These are phyloP conservation scores for Thielaviopsis populi DNA, from an alignment of 2,329 filamentous ascomycete genomes.

Conservation along the genomic window DNA sequence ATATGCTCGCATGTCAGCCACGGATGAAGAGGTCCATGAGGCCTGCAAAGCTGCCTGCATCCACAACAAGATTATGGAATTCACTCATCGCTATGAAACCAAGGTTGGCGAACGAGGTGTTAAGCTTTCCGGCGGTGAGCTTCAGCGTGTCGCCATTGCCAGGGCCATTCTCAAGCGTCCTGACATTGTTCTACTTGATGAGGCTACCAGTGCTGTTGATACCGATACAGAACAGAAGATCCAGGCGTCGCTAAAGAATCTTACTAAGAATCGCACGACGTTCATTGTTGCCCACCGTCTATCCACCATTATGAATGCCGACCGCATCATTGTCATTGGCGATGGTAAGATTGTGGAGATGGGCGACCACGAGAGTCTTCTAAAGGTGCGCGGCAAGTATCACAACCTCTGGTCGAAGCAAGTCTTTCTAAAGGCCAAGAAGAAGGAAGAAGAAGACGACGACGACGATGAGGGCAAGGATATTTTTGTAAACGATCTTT, in stretches of 20 bases:
- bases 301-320: constrained; percentile 56
- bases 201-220: constrained; percentile 64
- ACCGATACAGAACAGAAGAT: constrained; percentile 54
- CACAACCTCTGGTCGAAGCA: constrained; percentile 51
- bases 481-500: constrained; percentile 26
- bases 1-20: constrained; percentile 39
- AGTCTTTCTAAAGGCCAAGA: constrained; percentile 36
- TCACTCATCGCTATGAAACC: constrained; percentile 38
- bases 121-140: constrained; percentile 51
- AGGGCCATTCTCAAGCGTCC: constrained; percentile 60
- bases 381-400: constrained; percentile 45
- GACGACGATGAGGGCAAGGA: constrained; percentile 20
- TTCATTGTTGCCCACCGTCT: constrained; percentile 55
- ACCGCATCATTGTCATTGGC: constrained; percentile 50
- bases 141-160: constrained; percentile 53
- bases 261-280: constrained; percentile 48
- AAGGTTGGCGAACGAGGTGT: constrained; percentile 37
- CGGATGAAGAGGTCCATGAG: constrained; percentile 39
- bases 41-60: constrained; percentile 42
- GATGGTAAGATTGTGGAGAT: constrained; percentile 48
- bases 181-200: constrained; percentile 62
- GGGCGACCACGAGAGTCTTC: constrained; percentile 44
- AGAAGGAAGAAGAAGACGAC: constrained; percentile 21
- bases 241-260: constrained; percentile 42
- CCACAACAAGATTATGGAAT: constrained; percentile 42